Evolutionary conservation across 129 eudicot species (phyloP).

Genomic region (Ambrosia artemisiifolia): DNA sequence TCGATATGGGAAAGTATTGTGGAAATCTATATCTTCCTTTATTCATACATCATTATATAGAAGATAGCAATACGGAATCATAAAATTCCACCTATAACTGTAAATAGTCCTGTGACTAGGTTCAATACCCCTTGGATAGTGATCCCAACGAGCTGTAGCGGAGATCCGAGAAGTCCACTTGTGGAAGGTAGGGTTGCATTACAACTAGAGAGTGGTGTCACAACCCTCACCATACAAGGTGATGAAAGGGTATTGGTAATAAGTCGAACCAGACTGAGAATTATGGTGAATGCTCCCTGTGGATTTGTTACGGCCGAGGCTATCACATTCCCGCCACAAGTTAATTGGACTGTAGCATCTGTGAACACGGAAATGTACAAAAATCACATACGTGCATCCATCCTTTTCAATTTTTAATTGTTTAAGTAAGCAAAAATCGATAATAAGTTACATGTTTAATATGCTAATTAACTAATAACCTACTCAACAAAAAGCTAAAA

Average conservation of each 20-base stretch:
- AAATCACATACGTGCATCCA: too few relatives aligned
- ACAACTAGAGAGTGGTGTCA: constrained; percentile 24
- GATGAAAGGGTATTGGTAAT: constrained; percentile 1
- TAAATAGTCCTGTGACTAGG: neutral
- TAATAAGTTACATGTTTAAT: too few relatives aligned
- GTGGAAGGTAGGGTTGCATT: constrained; percentile 23
- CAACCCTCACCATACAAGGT: constrained; percentile 17
- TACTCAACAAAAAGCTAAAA: too few relatives aligned
- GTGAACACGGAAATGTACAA: too few relatives aligned
- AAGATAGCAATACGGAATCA: neutral
- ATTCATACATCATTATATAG: neutral
- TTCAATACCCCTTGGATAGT: neutral
- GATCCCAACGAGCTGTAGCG: neutral
- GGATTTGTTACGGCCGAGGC: constrained; percentile 13
- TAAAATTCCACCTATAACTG: neutral
- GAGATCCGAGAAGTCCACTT: too few relatives aligned
- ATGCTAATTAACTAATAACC: too few relatives aligned
- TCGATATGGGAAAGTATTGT: neutral
- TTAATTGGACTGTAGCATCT: too few relatives aligned
- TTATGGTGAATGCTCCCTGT: constrained; percentile 1
- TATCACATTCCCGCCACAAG: constrained; percentile 18
- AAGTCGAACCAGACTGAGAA: neutral
- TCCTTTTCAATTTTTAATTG: too few relatives aligned
- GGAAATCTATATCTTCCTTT: neutral
- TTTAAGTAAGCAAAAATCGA: too few relatives aligned